Base-by-base conservation (phyloP, 805 yeast genomes). In the Candida ascalaphidarum region DNA sequence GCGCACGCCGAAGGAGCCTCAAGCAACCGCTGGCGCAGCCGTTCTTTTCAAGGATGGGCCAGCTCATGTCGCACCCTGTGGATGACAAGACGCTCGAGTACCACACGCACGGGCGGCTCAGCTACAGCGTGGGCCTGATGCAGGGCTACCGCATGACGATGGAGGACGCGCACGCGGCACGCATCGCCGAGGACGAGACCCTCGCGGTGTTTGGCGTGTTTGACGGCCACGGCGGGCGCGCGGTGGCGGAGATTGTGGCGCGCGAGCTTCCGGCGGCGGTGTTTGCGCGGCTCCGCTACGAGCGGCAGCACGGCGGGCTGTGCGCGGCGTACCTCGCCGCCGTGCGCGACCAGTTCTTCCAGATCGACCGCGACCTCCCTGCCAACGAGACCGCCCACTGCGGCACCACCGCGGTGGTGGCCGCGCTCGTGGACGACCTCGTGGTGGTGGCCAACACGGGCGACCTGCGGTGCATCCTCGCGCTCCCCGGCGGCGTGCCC, bases 151-250 rank as follows among this genome's bases (percentile, higher is more conserved):
- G 89, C 29, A 55, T 74, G 42, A 65, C 79, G 5, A 82, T 81
- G 74, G 89, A 81, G 44, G 89, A 81, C 53, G 81, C 85, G 4
- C 81, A 76, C 49, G 64, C 72, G 35, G 69, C 74, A 13, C 44
- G 65, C 22, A 58, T 69, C 25, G 67, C 61, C 33, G 67, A 62
- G 27, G 61, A 58, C 34, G 62, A 58, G 18, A 25, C 54, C 9
- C 37, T 58, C 17, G 58, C 71, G 9, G 64, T 81, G 3, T 79
- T 77, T 48, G 85, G 80, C 0, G 81, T 81, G 2, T 81, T 78
- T 51, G 94, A 81, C 51, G 94, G 94, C 2, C 94, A 81, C 49
- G 94, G 94, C 2, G 88, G 89, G 11, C 61, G 68, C 5, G 66
- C 68, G 15, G 66, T 81, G 14, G 75, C 88, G 2, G 63, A 62